Conservation (phyloP, 495 filamentous ascomycete species). For the Xylaria flabelliformis region DNA sequence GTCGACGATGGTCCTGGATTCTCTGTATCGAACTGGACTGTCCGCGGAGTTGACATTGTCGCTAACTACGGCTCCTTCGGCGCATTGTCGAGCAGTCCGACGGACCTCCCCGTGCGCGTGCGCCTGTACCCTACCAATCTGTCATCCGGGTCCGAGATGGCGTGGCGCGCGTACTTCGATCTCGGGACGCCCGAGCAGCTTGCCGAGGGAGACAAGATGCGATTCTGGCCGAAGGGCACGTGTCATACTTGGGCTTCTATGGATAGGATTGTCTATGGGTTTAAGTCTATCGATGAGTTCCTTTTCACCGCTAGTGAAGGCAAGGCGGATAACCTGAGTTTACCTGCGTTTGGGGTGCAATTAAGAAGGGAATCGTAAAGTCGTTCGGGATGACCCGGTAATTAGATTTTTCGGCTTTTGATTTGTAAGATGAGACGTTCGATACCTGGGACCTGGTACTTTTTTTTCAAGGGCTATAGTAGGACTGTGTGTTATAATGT, state of each 20-base stretch:
- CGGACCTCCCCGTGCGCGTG: slow-evolving; percentile 27
- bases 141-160: slow-evolving; percentile 24
- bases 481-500: no score
- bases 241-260: slow-evolving; percentile 45
- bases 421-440: no score
- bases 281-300: slow-evolving; percentile 40
- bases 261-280: slow-evolving; percentile 44
- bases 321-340: background rate
- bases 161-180: slow-evolving; percentile 42
- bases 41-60: slow-evolving; percentile 50
- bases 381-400: background rate
- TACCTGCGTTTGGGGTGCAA: background rate
- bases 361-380: no score
- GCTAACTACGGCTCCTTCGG: slow-evolving; percentile 39
- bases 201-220: slow-evolving; percentile 33
- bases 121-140: slow-evolving; percentile 44
- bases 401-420: no score
- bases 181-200: slow-evolving; percentile 34
- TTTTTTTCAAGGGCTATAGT: no score
- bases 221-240: slow-evolving; percentile 36
- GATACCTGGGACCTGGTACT: no score
- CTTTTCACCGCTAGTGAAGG: slow-evolving; percentile 21
- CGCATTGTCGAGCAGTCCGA: slow-evolving; percentile 32
- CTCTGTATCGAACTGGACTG: slow-evolving; percentile 47
- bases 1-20: slow-evolving; percentile 54